These are phyloP conservation scores for Podospora pseudoanserina DNA, from an alignment of 495 filamentous ascomycete genomes.

Conservation along the genomic window DNA sequence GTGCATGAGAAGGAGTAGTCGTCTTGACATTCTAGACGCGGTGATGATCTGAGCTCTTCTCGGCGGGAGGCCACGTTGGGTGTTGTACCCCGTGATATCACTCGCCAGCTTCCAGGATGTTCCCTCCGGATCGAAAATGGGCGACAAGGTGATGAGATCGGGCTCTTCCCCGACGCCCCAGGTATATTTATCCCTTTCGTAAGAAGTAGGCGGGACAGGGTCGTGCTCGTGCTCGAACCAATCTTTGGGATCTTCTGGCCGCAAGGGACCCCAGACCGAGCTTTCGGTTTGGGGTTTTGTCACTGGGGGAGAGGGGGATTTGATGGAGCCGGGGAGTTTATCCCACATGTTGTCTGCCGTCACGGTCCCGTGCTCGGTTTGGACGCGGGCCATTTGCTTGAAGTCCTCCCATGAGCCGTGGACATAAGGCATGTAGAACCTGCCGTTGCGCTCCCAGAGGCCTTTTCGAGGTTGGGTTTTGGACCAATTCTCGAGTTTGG, in stretches of 20 bases:
- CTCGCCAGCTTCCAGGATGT: conserved; percentile 84
- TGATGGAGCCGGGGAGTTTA: conserved; percentile 36
- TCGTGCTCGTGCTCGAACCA: conserved; percentile 67
- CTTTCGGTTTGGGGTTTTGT: conserved; percentile 50
- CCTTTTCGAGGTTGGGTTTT: conserved; percentile 81
- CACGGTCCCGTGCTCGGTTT: conserved; percentile 77
- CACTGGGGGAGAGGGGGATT: conserved; percentile 20
- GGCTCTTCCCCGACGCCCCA: conserved; percentile 94
- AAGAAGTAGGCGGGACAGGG: conserved; percentile 63
- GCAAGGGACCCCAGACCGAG: conserved; percentile 81
- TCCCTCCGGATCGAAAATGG: conserved; percentile 83
- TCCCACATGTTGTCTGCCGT: conserved; percentile 69
- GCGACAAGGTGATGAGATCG: conserved; percentile 90
- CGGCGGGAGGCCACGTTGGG: conserved; percentile 55
- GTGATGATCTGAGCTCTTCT: conserved; percentile 88
- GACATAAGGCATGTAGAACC: conserved; percentile 85
- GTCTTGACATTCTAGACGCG: conserved; percentile 73
- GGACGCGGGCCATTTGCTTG: conserved; percentile 83
- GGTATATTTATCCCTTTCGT: conserved; percentile 72
- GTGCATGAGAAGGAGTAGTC: conserved; percentile 85
- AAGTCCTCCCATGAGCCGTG: conserved; percentile 94
- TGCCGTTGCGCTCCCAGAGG: conserved; percentile 87
- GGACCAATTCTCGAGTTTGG: conserved; percentile 70
- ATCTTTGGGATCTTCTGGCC: conserved; percentile 59
- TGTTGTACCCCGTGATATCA: conserved; percentile 89